Evolutionary conservation across 345 rosid genomes (phyloP).

Genomic region (Rhodamnia argentea): DNA sequence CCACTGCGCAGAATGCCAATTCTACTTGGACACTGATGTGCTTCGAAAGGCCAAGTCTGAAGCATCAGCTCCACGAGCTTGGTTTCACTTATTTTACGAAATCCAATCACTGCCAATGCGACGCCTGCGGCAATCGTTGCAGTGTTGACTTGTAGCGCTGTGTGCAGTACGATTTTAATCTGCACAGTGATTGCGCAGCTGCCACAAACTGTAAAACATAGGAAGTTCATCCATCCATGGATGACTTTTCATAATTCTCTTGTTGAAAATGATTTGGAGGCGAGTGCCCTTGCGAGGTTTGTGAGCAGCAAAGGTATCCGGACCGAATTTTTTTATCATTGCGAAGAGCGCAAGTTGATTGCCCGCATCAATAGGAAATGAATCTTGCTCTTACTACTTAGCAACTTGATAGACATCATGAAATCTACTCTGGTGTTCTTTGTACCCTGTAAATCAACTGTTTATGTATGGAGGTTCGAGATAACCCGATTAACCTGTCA

Average conservation of each 20-base stretch:
- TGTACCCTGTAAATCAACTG: background rate
- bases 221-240: background rate
- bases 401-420: background rate
- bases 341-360: background rate
- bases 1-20: background rate
- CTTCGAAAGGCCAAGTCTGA: background rate
- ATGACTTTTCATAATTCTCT: background rate
- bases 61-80: background rate
- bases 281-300: background rate
- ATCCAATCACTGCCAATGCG: background rate
- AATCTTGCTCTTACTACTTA: background rate
- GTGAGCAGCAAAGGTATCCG: background rate
- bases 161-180: background rate
- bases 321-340: background rate
- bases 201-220: background rate
- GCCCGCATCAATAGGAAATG: background rate
- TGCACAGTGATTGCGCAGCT: background rate
- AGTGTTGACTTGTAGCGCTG: background rate
- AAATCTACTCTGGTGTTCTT: background rate
- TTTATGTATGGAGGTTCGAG: background rate
- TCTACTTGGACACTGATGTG: background rate
- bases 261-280: background rate
- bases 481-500: background rate
- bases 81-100: background rate
- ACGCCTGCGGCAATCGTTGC: background rate